These are phyloP conservation scores for Glycine tomentella DNA, from an alignment of 306 rosid genomes.

Conservation along the genomic window DNA sequence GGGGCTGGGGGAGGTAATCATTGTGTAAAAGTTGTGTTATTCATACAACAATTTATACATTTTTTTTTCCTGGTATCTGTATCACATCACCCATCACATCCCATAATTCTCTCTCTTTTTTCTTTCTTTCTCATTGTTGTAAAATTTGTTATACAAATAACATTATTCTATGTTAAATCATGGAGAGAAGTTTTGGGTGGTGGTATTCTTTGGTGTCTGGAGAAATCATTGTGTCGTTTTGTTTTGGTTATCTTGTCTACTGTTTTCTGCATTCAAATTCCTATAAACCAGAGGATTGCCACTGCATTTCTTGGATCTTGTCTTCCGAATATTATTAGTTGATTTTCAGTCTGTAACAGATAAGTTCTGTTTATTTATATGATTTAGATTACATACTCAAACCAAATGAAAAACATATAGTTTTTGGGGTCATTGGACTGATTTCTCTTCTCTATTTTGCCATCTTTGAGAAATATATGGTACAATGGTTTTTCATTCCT, in stretches of 20 bases:
- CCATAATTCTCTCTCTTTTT: background rate
- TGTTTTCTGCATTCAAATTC: slow-evolving; percentile 9
- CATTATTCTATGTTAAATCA: background rate
- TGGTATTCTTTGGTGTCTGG: background rate
- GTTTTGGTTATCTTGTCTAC: background rate
- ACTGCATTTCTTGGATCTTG: background rate
- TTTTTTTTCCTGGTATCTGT: background rate
- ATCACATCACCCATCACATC: background rate
- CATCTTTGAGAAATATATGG: background rate
- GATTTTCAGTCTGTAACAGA: background rate
- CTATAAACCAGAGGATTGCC: background rate
- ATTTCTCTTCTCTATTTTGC: slow-evolving; percentile 12
- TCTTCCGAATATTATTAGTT: background rate
- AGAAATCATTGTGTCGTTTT: background rate
- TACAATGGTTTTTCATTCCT: background rate
- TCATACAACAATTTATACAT: background rate
- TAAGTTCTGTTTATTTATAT: slow-evolving; percentile 6
- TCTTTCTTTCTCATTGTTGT: background rate
- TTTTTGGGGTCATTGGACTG: slow-evolving; percentile 6
- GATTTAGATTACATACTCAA: slow-evolving; percentile 20
- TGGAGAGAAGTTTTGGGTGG: slow-evolving; percentile 4
- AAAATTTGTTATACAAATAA: background rate
- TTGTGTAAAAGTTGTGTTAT: background rate
- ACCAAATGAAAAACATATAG: slow-evolving; percentile 17
- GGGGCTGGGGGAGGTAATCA: background rate